Evolutionary conservation across 2,329 filamentous ascomycete species (phyloP).

Genomic region (Penicillium sp.): DNA sequence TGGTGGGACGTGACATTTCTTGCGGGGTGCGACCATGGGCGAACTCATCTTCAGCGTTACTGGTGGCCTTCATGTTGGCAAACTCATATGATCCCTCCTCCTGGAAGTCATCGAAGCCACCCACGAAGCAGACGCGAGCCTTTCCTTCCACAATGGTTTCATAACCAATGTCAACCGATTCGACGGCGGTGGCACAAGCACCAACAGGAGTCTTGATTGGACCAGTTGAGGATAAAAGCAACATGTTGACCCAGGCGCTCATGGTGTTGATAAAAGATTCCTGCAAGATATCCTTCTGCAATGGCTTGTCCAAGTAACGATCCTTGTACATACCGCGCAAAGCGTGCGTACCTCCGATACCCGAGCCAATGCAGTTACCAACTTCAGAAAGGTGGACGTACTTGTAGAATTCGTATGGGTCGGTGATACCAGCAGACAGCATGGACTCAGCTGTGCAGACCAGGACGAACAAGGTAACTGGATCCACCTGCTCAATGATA

Average conservation of each 20-base stretch:
- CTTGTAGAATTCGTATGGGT: slow-evolving; percentile 99
- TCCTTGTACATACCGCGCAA: slow-evolving; percentile 98
- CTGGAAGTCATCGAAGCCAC: slow-evolving; percentile 98
- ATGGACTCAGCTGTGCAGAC: slow-evolving; percentile 90
- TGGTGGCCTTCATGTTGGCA: slow-evolving; percentile 99
- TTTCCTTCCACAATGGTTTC: slow-evolving; percentile 99
- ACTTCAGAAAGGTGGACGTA: slow-evolving; percentile 98
- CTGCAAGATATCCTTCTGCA: slow-evolving; percentile 98
- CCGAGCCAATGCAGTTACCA: slow-evolving; percentile 96
- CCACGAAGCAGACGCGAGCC: slow-evolving; percentile 92
- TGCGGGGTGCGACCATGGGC: slow-evolving; percentile 88
- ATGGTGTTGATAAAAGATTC: slow-evolving; percentile 99
- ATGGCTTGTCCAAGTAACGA: slow-evolving; percentile 89
- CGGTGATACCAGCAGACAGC: slow-evolving; percentile 88
- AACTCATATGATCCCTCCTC: slow-evolving; percentile 99
- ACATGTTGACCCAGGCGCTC: slow-evolving; percentile 99
- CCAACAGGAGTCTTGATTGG: slow-evolving; percentile 98
- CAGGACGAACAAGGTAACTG: slow-evolving; percentile 89
- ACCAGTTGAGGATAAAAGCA: slow-evolving; percentile 91
- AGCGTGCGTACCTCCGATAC: slow-evolving; percentile 90
- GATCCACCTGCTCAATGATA: slow-evolving; percentile 95
- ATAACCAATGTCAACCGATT: slow-evolving; percentile 95
- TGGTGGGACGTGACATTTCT: slow-evolving; percentile 97
- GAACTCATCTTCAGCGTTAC: slow-evolving; percentile 95
- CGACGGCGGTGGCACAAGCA: slow-evolving; percentile 93